Evolutionary conservation across 371 early-diverging fungal species (phyloP), one percentile per base, ranked within the genome.

Genomic region (Rhizopus stolonifer): DNA sequence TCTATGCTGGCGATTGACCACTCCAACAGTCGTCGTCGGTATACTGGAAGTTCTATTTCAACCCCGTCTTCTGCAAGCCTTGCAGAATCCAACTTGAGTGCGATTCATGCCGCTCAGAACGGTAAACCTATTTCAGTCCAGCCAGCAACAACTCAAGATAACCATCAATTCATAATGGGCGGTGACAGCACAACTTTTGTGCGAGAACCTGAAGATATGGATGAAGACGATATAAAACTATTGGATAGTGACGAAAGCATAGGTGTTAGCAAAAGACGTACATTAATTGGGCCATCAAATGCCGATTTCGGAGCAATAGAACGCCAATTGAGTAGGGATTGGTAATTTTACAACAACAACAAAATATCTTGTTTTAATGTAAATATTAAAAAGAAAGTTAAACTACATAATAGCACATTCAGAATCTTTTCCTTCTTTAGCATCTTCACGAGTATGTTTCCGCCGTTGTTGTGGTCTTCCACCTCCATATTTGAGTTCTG

Each of bases 401-500:
- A 32, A 23, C 49, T 61, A 76, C 76, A 76, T 76, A 45, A 76
- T 53, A 11, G 43, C 61, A 56, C 76, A 76, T 32, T 76, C 76
- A 3, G 66, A 61, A 45, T 75, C 76, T 21, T 75, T 69, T 25
- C 54, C 54, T 19, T 46, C 58, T 22, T 62, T 67, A 13, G 60
- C 56, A 3, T 48, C 49, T 9, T 62, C 61, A 18, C 76, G 62
- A n/a, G 70, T 72, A 34, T 72, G 72, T 15, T 61, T 56, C 19
- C 58, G 60, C 42, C 63, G 49, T 39, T 67, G 64, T 18, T 65
- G 65, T 44, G 65, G 58, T 19, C 45, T 46, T 4, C 67, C 72
- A 32, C 87, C 87, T 39, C 80, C 54, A 42, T 83, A 78, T 67
- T 88, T 87, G 54, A 92, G 69, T 50, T 91, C 90, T 25, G 77